Evolutionary conservation across 202 grass and related monocot species (phyloP).

Genomic region (Setaria italica): DNA sequence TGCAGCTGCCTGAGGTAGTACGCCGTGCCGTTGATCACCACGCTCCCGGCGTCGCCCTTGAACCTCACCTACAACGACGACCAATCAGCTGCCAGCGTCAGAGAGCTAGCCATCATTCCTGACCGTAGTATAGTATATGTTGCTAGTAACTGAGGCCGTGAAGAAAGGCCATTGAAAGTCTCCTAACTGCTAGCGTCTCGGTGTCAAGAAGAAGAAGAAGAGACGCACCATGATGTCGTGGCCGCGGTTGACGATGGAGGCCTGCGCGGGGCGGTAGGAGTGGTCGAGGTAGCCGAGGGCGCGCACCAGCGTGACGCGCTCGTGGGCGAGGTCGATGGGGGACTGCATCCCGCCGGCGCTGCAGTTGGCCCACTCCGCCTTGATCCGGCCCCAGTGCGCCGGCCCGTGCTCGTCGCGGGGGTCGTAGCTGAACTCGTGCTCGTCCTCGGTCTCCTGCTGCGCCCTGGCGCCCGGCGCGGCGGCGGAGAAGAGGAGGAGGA

Average conservation of each 20-base stretch:
- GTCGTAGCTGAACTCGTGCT: slow-evolving; percentile 64
- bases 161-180: too few species aligned
- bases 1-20: slow-evolving; percentile 67
- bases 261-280: slow-evolving; percentile 52
- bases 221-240: slow-evolving; percentile 72
- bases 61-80: slow-evolving; percentile 42
- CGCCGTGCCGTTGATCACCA: slow-evolving; percentile 55
- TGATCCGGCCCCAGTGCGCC: slow-evolving; percentile 69
- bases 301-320: slow-evolving; percentile 50
- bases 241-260: slow-evolving; percentile 73
- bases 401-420: slow-evolving; percentile 34
- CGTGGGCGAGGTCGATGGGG: slow-evolving; percentile 67
- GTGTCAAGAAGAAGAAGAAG: too few species aligned
- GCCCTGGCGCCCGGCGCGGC: slow-evolving; percentile 29
- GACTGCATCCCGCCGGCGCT: slow-evolving; percentile 69
- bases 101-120: not conserved
- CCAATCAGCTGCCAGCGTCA: not conserved
- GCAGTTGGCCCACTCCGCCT: slow-evolving; percentile 67
- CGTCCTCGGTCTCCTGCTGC: slow-evolving; percentile 48
- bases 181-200: too few species aligned
- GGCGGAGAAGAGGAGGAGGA: not conserved
- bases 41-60: slow-evolving; percentile 52
- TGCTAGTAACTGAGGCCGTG: too few species aligned
- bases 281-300: slow-evolving; percentile 56
- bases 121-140: not conserved